These are phyloP conservation scores for Penicillium sp. DNA, from an alignment of 2,329 filamentous ascomycete species.

Conservation along the genomic window DNA sequence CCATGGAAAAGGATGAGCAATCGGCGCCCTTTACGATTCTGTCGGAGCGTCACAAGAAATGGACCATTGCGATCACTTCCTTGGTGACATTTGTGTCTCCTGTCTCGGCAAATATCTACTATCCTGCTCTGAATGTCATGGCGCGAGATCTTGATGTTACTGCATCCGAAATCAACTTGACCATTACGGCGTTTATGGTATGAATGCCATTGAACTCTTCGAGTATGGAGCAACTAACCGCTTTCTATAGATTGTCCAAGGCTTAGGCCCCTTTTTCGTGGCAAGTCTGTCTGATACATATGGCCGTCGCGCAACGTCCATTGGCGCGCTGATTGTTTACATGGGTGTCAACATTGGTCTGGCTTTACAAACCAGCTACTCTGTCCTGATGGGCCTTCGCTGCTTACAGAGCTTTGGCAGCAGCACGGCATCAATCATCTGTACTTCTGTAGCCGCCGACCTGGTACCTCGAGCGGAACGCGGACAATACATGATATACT, in stretches of 20 bases:
- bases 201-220: too few relatives aligned
- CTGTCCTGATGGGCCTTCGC: conserved; percentile 43
- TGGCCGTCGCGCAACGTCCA: conserved; percentile 45
- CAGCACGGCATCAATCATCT: conserved; percentile 45
- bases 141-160: background rate
- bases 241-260: conserved; percentile 44
- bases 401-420: conserved; percentile 47
- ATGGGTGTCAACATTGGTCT: conserved; percentile 45
- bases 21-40: too few relatives aligned
- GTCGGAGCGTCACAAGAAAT: too few relatives aligned
- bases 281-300: conserved; percentile 45
- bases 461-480: too few relatives aligned
- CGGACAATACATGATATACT: conserved; percentile 37
- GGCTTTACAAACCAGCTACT: conserved; percentile 42
- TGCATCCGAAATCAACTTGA: conserved; percentile 23
- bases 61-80: too few relatives aligned
- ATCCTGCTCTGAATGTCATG: conserved; percentile 35
- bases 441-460: conserved; percentile 28
- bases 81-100: conserved; percentile 42
- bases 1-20: too few relatives aligned
- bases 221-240: too few relatives aligned
- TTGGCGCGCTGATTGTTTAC: conserved; percentile 46
- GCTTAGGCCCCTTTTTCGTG: conserved; percentile 47
- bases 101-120: conserved; percentile 44
- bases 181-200: too few relatives aligned